Base-by-base conservation (phyloP, 1,284 basidiomycete species). In the Puccinia coronata region DNA sequence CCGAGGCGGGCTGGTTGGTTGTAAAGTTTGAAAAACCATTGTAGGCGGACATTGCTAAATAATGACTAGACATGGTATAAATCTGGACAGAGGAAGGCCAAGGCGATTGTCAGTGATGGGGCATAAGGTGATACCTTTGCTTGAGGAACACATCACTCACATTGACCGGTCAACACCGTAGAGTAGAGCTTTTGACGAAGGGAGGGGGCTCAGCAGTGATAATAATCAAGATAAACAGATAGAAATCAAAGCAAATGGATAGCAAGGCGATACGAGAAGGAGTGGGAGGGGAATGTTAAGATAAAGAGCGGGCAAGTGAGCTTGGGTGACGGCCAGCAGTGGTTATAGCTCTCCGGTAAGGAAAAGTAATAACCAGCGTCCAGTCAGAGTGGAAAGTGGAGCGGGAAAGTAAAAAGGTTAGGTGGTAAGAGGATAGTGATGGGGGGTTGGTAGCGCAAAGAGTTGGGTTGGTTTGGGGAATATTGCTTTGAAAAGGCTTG, bases 241-340 rank as follows among this genome's bases (percentile, higher is more conserved):
- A 36, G 51, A 57, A 57, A 73, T 25, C 51, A 55, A 73, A 55
- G 28, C 49, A 73, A 57, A 57, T 25, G 8, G 28, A 73, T n/a
- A 51, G 39, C 47, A 34, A 69, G 34, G 39, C 41, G 67, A 51
- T 47, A 49, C 43, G 43, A 49, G 65, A 67, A 25, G 36, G 65
- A 43, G 8, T 28, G 65, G 65, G 36, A 23, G 36, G 36, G 4
- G 39, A 28, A 34, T 6, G 65, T 6, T 23, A 14, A 4, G 36
- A 16, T 31, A 1, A 43, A 28, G 59, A 43, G 36, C 8, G 55
- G 63, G 73, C 36, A n/a, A 23, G 28, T 28, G 34, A 34, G 31
- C 5, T 39, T 39, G 63, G 63, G 11, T 63, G 63, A 78, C 76
- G 76, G 63, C 76, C 76, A 78, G 76, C 63, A 78, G 34, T 67